These are phyloP conservation scores for Cenchrus purpureus DNA, from an alignment of 176 grass and related monocot species.

Conservation along the genomic window DNA sequence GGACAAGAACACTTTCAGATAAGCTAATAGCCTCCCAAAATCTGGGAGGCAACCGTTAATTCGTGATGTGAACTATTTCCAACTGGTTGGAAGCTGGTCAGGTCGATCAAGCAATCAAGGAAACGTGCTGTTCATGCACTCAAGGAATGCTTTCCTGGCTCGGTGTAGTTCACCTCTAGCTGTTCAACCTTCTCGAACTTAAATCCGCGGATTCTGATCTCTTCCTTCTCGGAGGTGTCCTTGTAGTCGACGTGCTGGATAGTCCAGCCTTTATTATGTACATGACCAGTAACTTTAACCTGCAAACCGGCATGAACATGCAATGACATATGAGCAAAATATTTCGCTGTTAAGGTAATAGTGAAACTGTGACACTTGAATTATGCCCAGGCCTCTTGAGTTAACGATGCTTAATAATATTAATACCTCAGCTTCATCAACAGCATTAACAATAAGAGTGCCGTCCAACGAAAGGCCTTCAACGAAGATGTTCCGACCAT, in stretches of 20 bases:
- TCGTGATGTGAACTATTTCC: neutral
- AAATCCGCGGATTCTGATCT: constrained; percentile 82
- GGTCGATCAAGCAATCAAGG: neutral
- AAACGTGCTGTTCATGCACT: constrained; percentile 18
- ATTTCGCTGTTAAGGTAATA: too few relatives aligned
- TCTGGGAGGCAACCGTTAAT: constrained; percentile 10
- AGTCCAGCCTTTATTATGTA: constrained; percentile 72
- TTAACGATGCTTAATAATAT: neutral
- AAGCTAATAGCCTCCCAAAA: constrained; percentile 7
- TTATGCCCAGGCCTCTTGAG: neutral
- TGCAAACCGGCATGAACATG: constrained; percentile 14
- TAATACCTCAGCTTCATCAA: constrained; percentile 81
- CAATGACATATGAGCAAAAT: neutral
- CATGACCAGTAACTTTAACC: constrained; percentile 61
- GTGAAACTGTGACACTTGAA: neutral
- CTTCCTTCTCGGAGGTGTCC: constrained; percentile 70
- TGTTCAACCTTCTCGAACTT: constrained; percentile 82
- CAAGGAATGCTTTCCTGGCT: constrained; percentile 49
- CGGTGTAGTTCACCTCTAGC: constrained; percentile 57
- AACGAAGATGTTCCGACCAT: constrained; percentile 56
- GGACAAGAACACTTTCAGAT: neutral
- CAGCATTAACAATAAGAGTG: constrained; percentile 67
- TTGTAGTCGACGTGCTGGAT: constrained; percentile 71
- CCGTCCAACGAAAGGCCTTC: constrained; percentile 76
- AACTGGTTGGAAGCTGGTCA: constrained; percentile 11